phyloP scores from a whole-genome alignment of 2,329 filamentous ascomycete species.

The Emericellopsis cladophorae region DNA sequence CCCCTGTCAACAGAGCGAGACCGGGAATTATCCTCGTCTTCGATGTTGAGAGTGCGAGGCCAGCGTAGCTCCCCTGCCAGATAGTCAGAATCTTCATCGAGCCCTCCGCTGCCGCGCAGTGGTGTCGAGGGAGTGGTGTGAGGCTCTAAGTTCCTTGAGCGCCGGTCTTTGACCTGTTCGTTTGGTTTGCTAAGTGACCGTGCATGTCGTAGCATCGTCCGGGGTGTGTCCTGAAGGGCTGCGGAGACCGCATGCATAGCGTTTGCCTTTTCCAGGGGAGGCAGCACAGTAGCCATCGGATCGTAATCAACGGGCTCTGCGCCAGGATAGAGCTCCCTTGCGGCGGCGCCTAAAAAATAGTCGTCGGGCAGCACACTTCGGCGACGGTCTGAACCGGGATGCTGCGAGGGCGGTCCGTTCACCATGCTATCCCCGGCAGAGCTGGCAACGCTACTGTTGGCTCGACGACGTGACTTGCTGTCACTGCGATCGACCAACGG shows the following conservation, averaged over 20 bases:
- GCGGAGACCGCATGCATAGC: background rate
- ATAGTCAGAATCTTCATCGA: slow-evolving; percentile 6
- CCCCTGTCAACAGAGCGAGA: slow-evolving; percentile 53
- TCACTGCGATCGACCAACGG: slow-evolving; percentile 45
- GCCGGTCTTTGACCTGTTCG: slow-evolving; percentile 29
- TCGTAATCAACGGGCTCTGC: slow-evolving; percentile 20
- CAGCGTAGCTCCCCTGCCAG: slow-evolving; percentile 30
- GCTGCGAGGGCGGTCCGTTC: slow-evolving; percentile 30
- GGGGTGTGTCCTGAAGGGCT: background rate
- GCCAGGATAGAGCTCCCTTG: background rate
- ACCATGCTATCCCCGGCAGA: slow-evolving; percentile 43
- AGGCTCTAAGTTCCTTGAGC: slow-evolving; percentile 3
- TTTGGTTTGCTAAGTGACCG: slow-evolving; percentile 28
- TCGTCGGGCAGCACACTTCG: slow-evolving; percentile 40
- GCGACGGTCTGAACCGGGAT: slow-evolving; percentile 39
- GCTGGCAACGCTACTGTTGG: slow-evolving; percentile 51
- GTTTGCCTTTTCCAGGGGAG: slow-evolving; percentile 8
- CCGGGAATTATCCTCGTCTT: slow-evolving; percentile 34
- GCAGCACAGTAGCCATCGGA: slow-evolving; percentile 24
- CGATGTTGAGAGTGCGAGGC: slow-evolving; percentile 22
- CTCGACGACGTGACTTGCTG: slow-evolving; percentile 38
- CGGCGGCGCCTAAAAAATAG: slow-evolving; percentile 29
- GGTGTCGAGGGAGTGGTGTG: slow-evolving; percentile 20
- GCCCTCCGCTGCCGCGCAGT: slow-evolving; percentile 13
- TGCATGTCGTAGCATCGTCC: slow-evolving; percentile 19